Evolutionary conservation across 2,329 filamentous ascomycete genomes (phyloP).

Genomic region (Colletotrichum shisoi): DNA sequence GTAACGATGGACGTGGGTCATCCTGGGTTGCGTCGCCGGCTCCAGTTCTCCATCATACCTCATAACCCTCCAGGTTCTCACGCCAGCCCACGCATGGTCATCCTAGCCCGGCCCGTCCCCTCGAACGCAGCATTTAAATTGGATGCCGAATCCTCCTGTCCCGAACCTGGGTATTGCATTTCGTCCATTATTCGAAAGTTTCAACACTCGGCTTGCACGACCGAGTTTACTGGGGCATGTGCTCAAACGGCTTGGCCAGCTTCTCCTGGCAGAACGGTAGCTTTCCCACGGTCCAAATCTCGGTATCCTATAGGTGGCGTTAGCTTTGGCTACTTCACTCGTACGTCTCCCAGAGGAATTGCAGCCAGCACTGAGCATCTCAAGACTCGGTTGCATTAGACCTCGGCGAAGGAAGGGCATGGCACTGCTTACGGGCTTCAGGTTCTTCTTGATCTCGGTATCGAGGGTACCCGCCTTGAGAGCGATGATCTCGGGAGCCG

Average conservation of each 20-base stretch:
- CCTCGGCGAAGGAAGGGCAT: not conserved
- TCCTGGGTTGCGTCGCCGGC: conserved; percentile 7
- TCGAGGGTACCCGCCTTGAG: conserved; percentile 72
- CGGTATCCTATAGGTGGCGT: conserved; percentile 59
- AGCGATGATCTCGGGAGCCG: conserved; percentile 74
- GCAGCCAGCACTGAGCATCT: not conserved
- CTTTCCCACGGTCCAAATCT: conserved; percentile 75
- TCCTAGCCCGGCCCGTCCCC: conserved; percentile 2
- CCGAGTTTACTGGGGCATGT: conserved; percentile 65
- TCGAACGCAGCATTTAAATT: conserved; percentile 18
- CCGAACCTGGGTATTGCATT: not conserved
- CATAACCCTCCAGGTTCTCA: conserved; percentile 38
- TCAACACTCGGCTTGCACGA: no score
- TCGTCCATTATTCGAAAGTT: not conserved
- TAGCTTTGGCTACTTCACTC: not conserved
- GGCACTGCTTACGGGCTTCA: conserved; percentile 66
- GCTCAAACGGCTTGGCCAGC: conserved; percentile 67
- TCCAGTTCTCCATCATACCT: conserved; percentile 10
- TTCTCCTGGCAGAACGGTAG: conserved; percentile 74
- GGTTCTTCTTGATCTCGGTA: conserved; percentile 69
- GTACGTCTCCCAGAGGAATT: not conserved
- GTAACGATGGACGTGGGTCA: conserved; percentile 22
- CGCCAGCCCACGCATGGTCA: conserved; percentile 20
- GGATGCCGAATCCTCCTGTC: conserved; percentile 2
- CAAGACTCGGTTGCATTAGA: not conserved